phyloP scores from a whole-genome alignment of 1,284 basidiomycete genomes.

The Puccinia horiana region DNA sequence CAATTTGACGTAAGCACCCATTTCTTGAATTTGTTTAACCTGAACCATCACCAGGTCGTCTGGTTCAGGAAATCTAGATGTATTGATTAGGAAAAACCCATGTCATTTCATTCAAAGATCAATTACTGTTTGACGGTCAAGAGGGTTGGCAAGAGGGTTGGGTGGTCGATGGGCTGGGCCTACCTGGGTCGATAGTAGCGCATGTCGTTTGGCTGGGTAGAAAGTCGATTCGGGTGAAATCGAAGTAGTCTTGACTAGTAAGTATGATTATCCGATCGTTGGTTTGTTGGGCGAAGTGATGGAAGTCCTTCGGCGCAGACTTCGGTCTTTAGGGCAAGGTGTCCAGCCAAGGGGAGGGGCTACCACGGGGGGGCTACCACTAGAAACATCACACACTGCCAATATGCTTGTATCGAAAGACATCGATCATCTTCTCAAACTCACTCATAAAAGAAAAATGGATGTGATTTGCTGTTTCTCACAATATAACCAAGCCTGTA shows the following conservation, averaged over 20 bases:
- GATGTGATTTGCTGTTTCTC: too few relatives aligned
- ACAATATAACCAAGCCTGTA: too few relatives aligned
- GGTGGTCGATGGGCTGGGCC: background rate
- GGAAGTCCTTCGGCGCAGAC: too few relatives aligned
- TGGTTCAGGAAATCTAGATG: slow-evolving; percentile 47
- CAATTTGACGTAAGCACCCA: slow-evolving; percentile 99
- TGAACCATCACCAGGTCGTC: slow-evolving; percentile 99
- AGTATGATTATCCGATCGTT: background rate
- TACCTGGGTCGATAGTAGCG: slow-evolving; percentile 49
- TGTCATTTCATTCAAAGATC: background rate
- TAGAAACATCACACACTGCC: too few relatives aligned
- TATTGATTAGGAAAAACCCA: background rate
- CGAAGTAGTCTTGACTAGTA: background rate
- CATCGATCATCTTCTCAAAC: too few relatives aligned
- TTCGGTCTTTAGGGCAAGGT: too few relatives aligned
- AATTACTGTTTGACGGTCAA: background rate
- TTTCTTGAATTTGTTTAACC: slow-evolving; percentile 97
- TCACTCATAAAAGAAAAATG: too few relatives aligned
- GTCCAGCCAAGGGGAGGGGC: too few relatives aligned
- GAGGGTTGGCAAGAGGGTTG: background rate
- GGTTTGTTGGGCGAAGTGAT: too few relatives aligned
- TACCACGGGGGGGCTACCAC: too few relatives aligned
- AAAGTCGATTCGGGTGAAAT: background rate
- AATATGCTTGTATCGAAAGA: too few relatives aligned
- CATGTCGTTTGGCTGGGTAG: slow-evolving; percentile 3